These are phyloP conservation scores for Pugionium dolabratum DNA, from an alignment of 345 rosid species.

Conservation along the genomic window DNA sequence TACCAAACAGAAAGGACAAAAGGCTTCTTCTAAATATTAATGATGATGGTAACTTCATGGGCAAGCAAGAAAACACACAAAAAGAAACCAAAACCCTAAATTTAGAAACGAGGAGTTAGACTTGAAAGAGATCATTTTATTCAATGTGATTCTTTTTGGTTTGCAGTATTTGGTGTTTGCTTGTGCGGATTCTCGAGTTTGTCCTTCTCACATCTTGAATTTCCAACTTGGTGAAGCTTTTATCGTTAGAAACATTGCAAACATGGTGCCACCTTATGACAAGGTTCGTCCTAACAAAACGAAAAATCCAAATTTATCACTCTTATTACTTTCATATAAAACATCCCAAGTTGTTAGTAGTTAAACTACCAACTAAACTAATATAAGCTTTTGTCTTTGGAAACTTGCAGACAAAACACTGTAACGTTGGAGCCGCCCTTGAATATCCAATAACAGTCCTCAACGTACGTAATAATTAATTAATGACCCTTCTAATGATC, in stretches of 20 bases:
- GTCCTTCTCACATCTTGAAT: slow-evolving; percentile 86
- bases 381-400: slow-evolving; percentile 16
- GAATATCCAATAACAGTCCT: slow-evolving; percentile 94
- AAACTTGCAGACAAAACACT: slow-evolving; percentile 59
- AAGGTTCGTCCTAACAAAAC: slow-evolving; percentile 46
- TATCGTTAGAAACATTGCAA: slow-evolving; percentile 94
- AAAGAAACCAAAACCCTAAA: slow-evolving; percentile 1
- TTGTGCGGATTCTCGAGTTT: slow-evolving; percentile 95
- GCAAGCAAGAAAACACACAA: slow-evolving; percentile 10
- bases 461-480: slow-evolving; percentile 49
- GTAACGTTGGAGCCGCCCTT: slow-evolving; percentile 86
- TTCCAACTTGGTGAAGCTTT: slow-evolving; percentile 98
- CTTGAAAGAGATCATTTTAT: not conserved
- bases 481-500: not conserved
- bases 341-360: not conserved
- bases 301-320: not conserved
- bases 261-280: slow-evolving; percentile 86
- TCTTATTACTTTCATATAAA: not conserved
- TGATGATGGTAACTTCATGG: slow-evolving; percentile 14
- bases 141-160: not conserved
- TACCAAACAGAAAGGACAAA: not conserved
- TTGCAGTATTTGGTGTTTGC: slow-evolving; percentile 93
- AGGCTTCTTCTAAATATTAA: not conserved
- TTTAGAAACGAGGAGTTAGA: slow-evolving; percentile 4
- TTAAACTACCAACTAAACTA: slow-evolving; percentile 2